A percentile compares a stretch with the other conserved stretches of the same genome.
Evolutionary conservation across 164 flowering plant genomes (phyloP).

Genomic region (Tetracentron sinense): DNA sequence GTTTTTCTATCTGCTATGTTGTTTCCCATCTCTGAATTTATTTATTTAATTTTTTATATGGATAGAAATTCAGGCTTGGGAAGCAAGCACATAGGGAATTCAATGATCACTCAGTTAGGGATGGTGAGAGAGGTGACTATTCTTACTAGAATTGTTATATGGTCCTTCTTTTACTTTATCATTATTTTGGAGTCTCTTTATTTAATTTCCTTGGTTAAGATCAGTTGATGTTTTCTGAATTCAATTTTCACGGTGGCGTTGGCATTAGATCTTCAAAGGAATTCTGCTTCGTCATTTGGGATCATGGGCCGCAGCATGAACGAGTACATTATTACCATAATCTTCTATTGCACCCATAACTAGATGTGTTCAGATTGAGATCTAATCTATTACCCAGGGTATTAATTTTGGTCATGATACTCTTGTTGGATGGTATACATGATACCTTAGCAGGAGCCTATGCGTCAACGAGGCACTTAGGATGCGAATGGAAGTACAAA

Average conservation of each 20-base stretch:
- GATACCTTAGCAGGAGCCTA: slow-evolving; percentile 36
- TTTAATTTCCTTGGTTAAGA: background rate
- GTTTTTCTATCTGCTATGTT: slow-evolving; percentile 5
- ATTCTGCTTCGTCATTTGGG: slow-evolving; percentile 65
- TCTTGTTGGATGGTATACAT: background rate
- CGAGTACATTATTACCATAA: slow-evolving; percentile 52
- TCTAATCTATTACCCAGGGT: background rate
- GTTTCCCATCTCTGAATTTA: background rate
- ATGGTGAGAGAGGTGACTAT: slow-evolving; percentile 48
- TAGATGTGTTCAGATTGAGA: background rate
- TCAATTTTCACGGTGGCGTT: slow-evolving; percentile 38
- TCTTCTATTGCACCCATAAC: slow-evolving; percentile 1
- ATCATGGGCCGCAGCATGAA: slow-evolving; percentile 69
- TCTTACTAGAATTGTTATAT: slow-evolving; percentile 2
- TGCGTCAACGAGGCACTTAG: slow-evolving; percentile 58
- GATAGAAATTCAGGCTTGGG: slow-evolving; percentile 96
- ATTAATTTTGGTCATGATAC: slow-evolving; percentile 3
- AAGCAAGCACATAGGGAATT: slow-evolving; percentile 99
- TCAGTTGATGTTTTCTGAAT: background rate
- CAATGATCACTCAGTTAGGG: slow-evolving; percentile 84
- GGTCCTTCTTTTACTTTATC: background rate
- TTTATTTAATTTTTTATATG: slow-evolving; percentile 7
- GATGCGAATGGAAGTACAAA: slow-evolving; percentile 98
- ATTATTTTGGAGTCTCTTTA: background rate
- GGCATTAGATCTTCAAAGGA: slow-evolving; percentile 74